phyloP scores from a whole-genome alignment of 768 basidiomycete genomes.

The Mycena vitilis region DNA sequence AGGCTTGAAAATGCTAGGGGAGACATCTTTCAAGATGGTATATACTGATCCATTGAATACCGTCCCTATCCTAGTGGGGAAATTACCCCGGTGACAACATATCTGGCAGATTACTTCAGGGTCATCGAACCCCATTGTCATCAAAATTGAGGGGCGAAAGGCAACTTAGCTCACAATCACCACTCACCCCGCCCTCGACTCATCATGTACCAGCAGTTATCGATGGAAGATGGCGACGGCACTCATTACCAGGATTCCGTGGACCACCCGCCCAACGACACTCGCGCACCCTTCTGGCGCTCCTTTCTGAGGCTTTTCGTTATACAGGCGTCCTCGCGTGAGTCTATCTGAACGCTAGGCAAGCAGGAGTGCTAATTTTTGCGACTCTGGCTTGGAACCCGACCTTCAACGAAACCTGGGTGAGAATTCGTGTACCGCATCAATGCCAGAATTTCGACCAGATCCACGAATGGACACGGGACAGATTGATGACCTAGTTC shows the following conservation, averaged over 20 bases:
- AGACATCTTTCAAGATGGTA: no score
- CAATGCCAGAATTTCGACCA: slow-evolving; percentile 18
- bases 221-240: slow-evolving; percentile 17
- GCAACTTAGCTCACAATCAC: no score
- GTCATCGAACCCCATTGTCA: no score
- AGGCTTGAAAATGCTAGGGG: no score
- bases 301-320: slow-evolving; percentile 19
- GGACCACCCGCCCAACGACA: slow-evolving; percentile 6
- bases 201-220: slow-evolving; percentile 23
- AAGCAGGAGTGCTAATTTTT: slow-evolving; percentile 3
- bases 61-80: no score
- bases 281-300: slow-evolving; percentile 15
- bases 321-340: slow-evolving; percentile 19
- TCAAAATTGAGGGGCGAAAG: no score
- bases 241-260: no score
- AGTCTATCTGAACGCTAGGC: slow-evolving; percentile 10
- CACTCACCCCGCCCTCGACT: slow-evolving; percentile 13
- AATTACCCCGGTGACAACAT: no score
- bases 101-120: no score
- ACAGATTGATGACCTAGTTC: slow-evolving; percentile 14
- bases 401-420: slow-evolving; percentile 18
- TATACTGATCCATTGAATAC: no score
- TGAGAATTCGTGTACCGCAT: slow-evolving; percentile 22
- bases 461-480: slow-evolving; percentile 21
- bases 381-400: slow-evolving; percentile 13